These are phyloP conservation scores for Suillus alpinus DNA, from an alignment of 768 basidiomycete species.

Conservation along the genomic window DNA sequence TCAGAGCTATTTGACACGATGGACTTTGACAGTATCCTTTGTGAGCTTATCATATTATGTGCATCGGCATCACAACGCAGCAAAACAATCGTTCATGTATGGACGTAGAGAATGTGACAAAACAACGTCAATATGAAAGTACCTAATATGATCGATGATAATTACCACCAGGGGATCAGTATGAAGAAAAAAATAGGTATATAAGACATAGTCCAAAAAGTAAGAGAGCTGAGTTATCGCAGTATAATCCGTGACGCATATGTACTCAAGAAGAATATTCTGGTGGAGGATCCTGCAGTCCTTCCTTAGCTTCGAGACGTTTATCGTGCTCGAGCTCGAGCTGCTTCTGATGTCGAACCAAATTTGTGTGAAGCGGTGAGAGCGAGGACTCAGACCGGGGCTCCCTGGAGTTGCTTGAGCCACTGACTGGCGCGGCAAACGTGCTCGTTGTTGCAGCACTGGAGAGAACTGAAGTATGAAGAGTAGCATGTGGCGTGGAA, in stretches of 20 bases:
- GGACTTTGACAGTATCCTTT: neutral
- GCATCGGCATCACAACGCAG: neutral
- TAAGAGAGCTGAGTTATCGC: neutral
- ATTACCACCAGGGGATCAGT: neutral
- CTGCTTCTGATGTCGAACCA: constrained; percentile 6
- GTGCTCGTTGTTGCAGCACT: constrained; percentile 18
- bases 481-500: neutral
- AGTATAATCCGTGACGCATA: neutral
- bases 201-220: neutral
- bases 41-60: no score
- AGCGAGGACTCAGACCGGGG: neutral
- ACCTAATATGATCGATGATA: neutral
- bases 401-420: constrained; percentile 16
- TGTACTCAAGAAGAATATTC: constrained; percentile 2
- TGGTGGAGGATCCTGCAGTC: constrained; percentile 6
- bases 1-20: neutral
- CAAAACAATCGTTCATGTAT: neutral
- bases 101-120: neutral
- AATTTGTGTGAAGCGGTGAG: constrained; percentile 3
- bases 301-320: neutral
- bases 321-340: constrained; percentile 5
- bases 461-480: neutral
- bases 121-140: neutral
- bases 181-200: neutral
- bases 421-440: constrained; percentile 85